phyloP scores from a whole-genome alignment of 1,139 yeast genomes.

The Suhomyces maxii region DNA sequence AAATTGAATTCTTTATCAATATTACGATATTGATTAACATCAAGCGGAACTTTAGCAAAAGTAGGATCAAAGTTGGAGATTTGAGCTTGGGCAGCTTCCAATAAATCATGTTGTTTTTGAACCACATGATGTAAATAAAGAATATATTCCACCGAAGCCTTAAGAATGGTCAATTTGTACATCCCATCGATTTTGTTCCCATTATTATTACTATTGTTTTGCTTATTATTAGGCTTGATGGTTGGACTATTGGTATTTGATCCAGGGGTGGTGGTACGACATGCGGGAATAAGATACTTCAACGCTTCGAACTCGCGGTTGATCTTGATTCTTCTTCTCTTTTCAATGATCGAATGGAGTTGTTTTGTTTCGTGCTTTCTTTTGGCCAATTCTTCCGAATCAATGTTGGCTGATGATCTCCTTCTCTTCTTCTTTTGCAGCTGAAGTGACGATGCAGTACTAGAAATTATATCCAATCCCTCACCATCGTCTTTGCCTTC shows the following conservation, averaged over 20 bases:
- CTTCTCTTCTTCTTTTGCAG: conserved; percentile 43
- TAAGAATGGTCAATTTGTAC: conserved; percentile 78
- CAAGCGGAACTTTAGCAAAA: conserved; percentile 53
- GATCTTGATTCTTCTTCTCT: conserved; percentile 74
- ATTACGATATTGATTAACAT: conserved; percentile 59
- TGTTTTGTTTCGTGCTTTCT: conserved; percentile 57
- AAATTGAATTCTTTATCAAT: conserved; percentile 58
- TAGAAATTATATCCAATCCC: conserved; percentile 6
- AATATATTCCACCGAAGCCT: conserved; percentile 79
- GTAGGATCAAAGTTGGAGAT: conserved; percentile 38
- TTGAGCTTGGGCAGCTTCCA: conserved; percentile 15
- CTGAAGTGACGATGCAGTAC: conserved; percentile 1
- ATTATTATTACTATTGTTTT: conserved; percentile 15
- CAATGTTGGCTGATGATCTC: conserved; percentile 46
- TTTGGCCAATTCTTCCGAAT: conserved; percentile 55
- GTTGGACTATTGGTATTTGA: conserved; percentile 16
- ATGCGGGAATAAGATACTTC: conserved; percentile 76
- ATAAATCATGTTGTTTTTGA: conserved; percentile 44
- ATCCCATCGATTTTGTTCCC: conserved; percentile 58
- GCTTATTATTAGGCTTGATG: conserved; percentile 14
- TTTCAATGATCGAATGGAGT: conserved; percentile 79
- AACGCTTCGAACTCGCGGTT: conserved; percentile 83
- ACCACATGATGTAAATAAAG: conserved; percentile 64
- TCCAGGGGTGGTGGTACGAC: conserved; percentile 42
- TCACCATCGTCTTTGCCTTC: conserved; percentile 6